These are phyloP conservation scores for Gynostemma pentaphyllum DNA, from an alignment of 306 rosid species.

Conservation along the genomic window DNA sequence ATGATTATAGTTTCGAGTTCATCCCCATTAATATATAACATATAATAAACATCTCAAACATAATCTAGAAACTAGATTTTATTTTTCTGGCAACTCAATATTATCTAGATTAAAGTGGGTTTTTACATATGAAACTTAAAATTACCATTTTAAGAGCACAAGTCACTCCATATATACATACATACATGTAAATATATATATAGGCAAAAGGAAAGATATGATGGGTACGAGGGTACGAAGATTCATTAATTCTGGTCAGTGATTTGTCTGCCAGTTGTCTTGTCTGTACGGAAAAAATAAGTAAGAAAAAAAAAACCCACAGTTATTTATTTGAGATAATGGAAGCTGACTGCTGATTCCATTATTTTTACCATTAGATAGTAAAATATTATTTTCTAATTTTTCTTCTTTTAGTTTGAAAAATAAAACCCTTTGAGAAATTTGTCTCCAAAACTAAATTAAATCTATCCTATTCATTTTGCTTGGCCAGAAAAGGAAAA, in stretches of 20 bases:
- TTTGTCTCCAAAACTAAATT: no score
- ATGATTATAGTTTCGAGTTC: no score
- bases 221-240: slow-evolving; percentile 10
- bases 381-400: no score
- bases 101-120: no score
- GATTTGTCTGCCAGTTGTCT: slow-evolving; percentile 1
- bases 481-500: background rate
- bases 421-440: background rate
- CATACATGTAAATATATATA: no score
- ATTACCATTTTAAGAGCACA: background rate
- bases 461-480: background rate
- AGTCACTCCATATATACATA: background rate
- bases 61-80: no score
- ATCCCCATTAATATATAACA: no score
- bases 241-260: slow-evolving; percentile 4
- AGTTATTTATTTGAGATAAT: background rate
- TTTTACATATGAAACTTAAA: no score
- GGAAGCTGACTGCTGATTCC: background rate
- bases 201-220: background rate
- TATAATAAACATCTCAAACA: no score
- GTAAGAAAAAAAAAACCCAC: background rate
- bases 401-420: background rate
- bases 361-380: background rate
- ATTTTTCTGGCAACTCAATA: no score
- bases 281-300: background rate